These are phyloP conservation scores for Capronia americana DNA, from an alignment of 2,329 filamentous ascomycete genomes.

Conservation along the genomic window DNA sequence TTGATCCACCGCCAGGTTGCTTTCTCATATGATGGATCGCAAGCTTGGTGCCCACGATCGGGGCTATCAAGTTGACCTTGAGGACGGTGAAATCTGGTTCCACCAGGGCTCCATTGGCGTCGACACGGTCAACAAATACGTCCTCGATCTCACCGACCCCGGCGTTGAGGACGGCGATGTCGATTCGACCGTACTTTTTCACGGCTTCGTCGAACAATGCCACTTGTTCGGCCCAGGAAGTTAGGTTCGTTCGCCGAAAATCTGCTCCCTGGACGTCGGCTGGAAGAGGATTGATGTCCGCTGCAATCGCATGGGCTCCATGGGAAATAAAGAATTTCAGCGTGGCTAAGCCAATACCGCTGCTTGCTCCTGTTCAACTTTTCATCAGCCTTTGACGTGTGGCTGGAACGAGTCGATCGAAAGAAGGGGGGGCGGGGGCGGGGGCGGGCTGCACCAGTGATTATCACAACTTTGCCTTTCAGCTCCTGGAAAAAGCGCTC, in stretches of 20 bases:
- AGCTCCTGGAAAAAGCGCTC: background rate
- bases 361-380: background rate
- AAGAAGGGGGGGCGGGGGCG: too few relatives aligned
- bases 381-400: background rate
- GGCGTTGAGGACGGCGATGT: background rate
- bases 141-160: background rate
- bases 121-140: background rate
- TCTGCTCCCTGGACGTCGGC: background rate
- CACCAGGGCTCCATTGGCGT: background rate
- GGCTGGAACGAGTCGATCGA: background rate
- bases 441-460: background rate
- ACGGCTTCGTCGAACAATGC: background rate
- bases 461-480: background rate
- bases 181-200: background rate
- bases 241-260: background rate
- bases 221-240: background rate
- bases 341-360: background rate
- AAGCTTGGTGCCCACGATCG: slow-evolving; percentile 6
- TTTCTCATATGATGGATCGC: slow-evolving; percentile 7
- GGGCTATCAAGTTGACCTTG: slow-evolving; percentile 3
- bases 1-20: background rate
- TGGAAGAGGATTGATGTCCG: background rate
- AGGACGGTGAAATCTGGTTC: slow-evolving; percentile 2
- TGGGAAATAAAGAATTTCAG: background rate
- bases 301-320: background rate